Base-by-base conservation (phyloP, 2,329 filamentous ascomycete species). In the Clonostachys sp. region DNA sequence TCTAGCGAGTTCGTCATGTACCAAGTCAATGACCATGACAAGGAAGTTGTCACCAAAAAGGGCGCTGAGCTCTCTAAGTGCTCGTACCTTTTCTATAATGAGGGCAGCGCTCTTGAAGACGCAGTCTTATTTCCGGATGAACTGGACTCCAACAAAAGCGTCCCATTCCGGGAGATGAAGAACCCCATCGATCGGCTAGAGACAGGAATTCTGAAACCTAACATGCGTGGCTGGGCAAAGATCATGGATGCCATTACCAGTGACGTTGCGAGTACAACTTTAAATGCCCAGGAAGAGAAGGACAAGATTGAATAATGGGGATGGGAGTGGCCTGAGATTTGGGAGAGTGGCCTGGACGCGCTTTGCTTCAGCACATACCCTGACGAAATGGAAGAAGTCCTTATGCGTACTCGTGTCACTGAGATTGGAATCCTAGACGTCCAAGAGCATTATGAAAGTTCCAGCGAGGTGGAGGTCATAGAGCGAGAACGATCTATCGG, bases 71-170 rank as follows among this genome's bases (percentile, higher is more conserved):
- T 52, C 10, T 42, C 40, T 6, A 12, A 30, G 4, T 47, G 44
- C 0, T 48, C 49, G 2, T 60, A 61, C 42, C 45, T 55, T 43
- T 62, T 61, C 46, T 62, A 62, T 42, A 62, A 54, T 45, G 41
- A 55, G 7, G 55, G 48, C 12, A 57, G 59, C 16, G 42, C 41
- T 3, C 49, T 41, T 4, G 58, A 62, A 39, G 60, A 62, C 9
- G 46, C 40, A 3, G 42, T 62, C 6, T 34, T 62, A 13, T 62
- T 62, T 10, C 57, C 58, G 0, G 53, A 61, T 5, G 59, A 61
- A 24, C 18, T 51, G 1, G 41, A 6, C 4, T 48, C 51, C 2
- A 57, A 42, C 14, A 39, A 51, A 7, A 55, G 24, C 3, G 50
- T 51, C 4, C 49, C 53, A 2, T 62, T 62, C 34, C 46, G 55